Percentiles rank a stretch among this genome's conserved stretches.
phyloP scores from a whole-genome alignment of 2,329 filamentous ascomycete genomes.

The Xylariaceae sp. region DNA sequence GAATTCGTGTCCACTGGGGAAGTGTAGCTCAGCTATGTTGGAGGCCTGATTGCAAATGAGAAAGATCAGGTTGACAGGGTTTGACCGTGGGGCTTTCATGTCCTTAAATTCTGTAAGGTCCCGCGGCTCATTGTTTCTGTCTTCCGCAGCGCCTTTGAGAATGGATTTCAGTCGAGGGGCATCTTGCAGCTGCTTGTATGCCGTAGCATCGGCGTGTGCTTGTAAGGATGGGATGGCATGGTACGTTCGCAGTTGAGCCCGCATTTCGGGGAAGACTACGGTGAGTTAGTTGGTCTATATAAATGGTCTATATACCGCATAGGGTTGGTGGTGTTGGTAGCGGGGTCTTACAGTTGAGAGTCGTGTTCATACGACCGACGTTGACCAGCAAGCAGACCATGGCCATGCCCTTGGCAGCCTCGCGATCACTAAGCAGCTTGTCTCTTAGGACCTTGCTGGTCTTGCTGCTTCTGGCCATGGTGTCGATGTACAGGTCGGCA shows the following conservation, averaged over 20 bases:
- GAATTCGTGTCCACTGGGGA: slow-evolving; percentile 81
- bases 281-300: slow-evolving; percentile 5
- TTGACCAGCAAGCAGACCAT: slow-evolving; percentile 99
- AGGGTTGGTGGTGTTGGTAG: slow-evolving; percentile 1
- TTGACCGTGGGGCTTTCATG: slow-evolving; percentile 69
- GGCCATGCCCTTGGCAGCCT: slow-evolving; percentile 94
- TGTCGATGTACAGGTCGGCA: slow-evolving; percentile 95
- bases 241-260: slow-evolving; percentile 94
- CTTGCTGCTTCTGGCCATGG: slow-evolving; percentile 98
- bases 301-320: not conserved
- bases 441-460: slow-evolving; percentile 98
- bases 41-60: slow-evolving; percentile 86
- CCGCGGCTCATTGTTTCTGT: slow-evolving; percentile 71
- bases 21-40: slow-evolving; percentile 91
- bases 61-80: slow-evolving; percentile 96
- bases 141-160: slow-evolving; percentile 92
- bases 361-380: slow-evolving; percentile 98
- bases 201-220: slow-evolving; percentile 89
- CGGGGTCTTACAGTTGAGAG: slow-evolving; percentile 76
- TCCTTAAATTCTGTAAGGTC: slow-evolving; percentile 80
- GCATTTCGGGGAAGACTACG: slow-evolving; percentile 94
- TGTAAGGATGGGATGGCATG: slow-evolving; percentile 96
- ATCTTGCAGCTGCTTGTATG: slow-evolving; percentile 97
- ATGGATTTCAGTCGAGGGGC: slow-evolving; percentile 95
- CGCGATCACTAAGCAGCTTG: slow-evolving; percentile 87